These are phyloP conservation scores for Epicoccum sorghinum DNA, from an alignment of 2,329 filamentous ascomycete species.

Conservation along the genomic window DNA sequence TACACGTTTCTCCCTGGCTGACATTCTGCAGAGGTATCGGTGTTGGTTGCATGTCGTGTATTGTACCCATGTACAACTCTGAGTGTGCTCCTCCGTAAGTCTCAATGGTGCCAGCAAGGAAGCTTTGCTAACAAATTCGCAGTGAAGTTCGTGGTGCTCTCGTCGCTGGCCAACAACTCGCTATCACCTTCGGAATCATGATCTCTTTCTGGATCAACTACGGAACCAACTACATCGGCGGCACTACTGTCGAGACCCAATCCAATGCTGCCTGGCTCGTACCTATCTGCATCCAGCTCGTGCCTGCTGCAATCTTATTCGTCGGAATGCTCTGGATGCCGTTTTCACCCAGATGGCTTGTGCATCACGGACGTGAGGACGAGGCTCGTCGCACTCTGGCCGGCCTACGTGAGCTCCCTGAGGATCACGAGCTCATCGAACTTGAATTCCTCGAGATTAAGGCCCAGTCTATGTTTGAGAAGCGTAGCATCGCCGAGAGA, in stretches of 20 bases:
- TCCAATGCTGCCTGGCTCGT: conserved; percentile 74
- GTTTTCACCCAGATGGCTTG: conserved; percentile 76
- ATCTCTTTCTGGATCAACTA: conserved; percentile 44
- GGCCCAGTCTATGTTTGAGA: conserved; percentile 78
- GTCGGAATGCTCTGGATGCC: conserved; percentile 80
- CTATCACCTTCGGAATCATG: conserved; percentile 60
- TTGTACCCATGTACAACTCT: conserved; percentile 62
- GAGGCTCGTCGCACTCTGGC: conserved; percentile 71
- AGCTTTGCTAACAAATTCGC: conserved; percentile 49
- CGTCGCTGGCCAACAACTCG: conserved; percentile 67
- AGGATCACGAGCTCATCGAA: conserved; percentile 71
- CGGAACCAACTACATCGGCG: conserved; percentile 57
- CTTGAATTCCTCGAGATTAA: conserved; percentile 85
- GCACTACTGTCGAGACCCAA: conserved; percentile 63
- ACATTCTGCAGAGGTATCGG: conserved; percentile 58
- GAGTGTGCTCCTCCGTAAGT: conserved; percentile 56
- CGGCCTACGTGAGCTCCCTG: conserved; percentile 65
- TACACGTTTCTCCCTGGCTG: conserved; percentile 27
- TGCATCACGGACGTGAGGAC: conserved; percentile 71
- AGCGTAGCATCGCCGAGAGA: conserved; percentile 66
- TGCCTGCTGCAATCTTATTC: conserved; percentile 69
- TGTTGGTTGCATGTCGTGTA: conserved; percentile 71
- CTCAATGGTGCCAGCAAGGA: neutral
- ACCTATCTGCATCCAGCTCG: conserved; percentile 73
- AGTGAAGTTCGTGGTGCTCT: conserved; percentile 68